phyloP scores from a whole-genome alignment of 2,329 filamentous ascomycete genomes.

The Pyrenochaeta sp. region DNA sequence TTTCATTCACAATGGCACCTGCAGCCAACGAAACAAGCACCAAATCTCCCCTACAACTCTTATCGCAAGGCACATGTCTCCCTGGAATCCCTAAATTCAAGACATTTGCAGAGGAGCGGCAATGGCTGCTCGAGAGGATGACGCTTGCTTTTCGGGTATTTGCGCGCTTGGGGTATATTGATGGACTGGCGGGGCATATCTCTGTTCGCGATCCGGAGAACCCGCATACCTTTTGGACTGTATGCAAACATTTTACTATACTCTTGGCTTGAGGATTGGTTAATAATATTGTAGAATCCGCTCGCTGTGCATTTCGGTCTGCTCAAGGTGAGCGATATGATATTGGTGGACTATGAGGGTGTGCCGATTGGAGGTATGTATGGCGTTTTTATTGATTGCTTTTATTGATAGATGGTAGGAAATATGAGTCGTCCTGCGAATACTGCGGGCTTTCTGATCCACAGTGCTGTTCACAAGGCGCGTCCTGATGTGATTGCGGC shows the following conservation, averaged over 20 bases:
- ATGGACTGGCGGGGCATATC: conserved; percentile 72
- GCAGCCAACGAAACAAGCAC: too few species aligned
- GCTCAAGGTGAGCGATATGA: conserved; percentile 68
- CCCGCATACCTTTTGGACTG: conserved; percentile 68
- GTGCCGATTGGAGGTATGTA: conserved; percentile 67
- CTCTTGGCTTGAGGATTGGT: too few species aligned
- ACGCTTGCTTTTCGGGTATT: conserved; percentile 68
- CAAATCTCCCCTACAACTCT: too few species aligned
- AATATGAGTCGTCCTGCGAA: too few species aligned
- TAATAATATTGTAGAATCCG: too few species aligned
- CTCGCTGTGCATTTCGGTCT: conserved; percentile 69
- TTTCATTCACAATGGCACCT: too few species aligned
- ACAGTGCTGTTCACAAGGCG: conserved; percentile 68
- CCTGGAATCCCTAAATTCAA: conserved; percentile 3
- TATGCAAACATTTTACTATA: too few species aligned
- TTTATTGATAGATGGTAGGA: too few species aligned
- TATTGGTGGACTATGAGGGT: conserved; percentile 66
- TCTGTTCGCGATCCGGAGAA: conserved; percentile 68
- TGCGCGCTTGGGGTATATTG: conserved; percentile 66
- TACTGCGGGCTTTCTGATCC: conserved; percentile 70
- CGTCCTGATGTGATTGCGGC: conserved; percentile 67
- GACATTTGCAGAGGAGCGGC: conserved; percentile 51
- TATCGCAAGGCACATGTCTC: too few species aligned
- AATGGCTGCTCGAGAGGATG: conserved; percentile 68
- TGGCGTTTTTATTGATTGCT: too few species aligned